A percentile compares a stretch with the other conserved stretches of the same genome.
Conservation (phyloP, 1,284 basidiomycete species). For the Puccinia coronata region DNA sequence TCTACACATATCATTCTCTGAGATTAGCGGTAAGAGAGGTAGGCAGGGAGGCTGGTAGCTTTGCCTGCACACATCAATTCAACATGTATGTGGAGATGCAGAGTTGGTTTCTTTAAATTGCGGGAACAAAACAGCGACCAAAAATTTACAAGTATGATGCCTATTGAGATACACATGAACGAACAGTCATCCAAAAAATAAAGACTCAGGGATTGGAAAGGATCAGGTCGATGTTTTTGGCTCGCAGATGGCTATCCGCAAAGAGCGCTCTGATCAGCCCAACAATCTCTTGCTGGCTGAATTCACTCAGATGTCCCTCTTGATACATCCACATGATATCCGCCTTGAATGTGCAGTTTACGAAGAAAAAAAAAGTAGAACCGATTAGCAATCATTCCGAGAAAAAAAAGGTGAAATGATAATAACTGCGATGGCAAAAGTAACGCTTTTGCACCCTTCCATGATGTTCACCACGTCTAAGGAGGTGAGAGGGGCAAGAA, state of each 20-base stretch:
- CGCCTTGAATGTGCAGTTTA: constrained; percentile 54
- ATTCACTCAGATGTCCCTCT: constrained; percentile 86
- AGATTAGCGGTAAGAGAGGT: too few relatives aligned
- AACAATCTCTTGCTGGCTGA: constrained; percentile 77
- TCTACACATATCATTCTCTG: too few relatives aligned
- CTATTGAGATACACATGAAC: constrained; percentile 42
- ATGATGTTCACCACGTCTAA: too few relatives aligned
- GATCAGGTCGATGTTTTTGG: constrained; percentile 75
- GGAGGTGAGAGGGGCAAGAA: background rate
- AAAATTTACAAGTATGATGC: background rate
- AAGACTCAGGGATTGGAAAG: constrained; percentile 5
- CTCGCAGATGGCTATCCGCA: constrained; percentile 79
- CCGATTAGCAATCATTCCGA: constrained; percentile 1
- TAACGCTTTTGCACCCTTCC: too few relatives aligned
- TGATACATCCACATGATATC: constrained; percentile 93
- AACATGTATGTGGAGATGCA: too few relatives aligned
- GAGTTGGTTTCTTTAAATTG: too few relatives aligned
- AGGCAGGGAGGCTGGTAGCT: too few relatives aligned
- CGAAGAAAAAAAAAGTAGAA: background rate
- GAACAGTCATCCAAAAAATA: constrained; percentile 54
- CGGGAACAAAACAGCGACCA: too few relatives aligned
- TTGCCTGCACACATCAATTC: too few relatives aligned
- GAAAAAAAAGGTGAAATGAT: too few relatives aligned
- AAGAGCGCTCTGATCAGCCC: constrained; percentile 83
- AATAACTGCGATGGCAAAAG: too few relatives aligned